Conservation (phyloP, 768 basidiomycete species). For the Chalciporus chontae region DNA sequence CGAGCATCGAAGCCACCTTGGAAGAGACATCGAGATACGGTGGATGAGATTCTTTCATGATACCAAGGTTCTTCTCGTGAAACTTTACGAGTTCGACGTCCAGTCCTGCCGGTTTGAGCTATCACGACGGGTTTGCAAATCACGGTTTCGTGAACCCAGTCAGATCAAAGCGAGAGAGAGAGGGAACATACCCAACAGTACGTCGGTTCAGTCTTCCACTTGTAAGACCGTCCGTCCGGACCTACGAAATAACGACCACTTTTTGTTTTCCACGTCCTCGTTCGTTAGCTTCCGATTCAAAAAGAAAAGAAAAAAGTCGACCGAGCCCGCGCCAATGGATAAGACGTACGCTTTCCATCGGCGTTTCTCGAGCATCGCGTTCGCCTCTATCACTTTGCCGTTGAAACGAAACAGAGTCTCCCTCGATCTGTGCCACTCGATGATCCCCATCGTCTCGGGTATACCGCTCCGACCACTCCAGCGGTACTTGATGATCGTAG, state of each 20-base stretch:
- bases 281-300: not conserved
- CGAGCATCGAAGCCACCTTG: constrained; percentile 19
- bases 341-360: constrained; percentile 20
- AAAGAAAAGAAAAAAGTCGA: too few relatives aligned
- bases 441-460: constrained; percentile 21
- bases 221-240: constrained; percentile 28
- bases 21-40: constrained; percentile 26
- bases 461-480: constrained; percentile 12
- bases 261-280: not conserved
- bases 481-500: constrained; percentile 25
- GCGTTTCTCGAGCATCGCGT: constrained; percentile 12
- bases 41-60: constrained; percentile 19
- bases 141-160: not conserved
- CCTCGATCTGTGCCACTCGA: constrained; percentile 22
- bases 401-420: constrained; percentile 14
- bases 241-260: constrained; percentile 34
- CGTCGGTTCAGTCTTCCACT: constrained; percentile 28
- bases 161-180: not conserved
- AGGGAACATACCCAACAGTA: constrained; percentile 26
- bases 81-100: constrained; percentile 15
- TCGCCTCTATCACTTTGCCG: constrained; percentile 8
- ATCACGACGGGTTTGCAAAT: not conserved
- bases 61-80: constrained; percentile 23
- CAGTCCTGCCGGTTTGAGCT: constrained; percentile 13
- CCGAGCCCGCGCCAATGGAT: too few relatives aligned